Percentiles rank a stretch among this genome's conserved stretches.
These are phyloP conservation scores for Xylaria flabelliformis DNA, from an alignment of 495 filamentous ascomycete species.

Conservation along the genomic window DNA sequence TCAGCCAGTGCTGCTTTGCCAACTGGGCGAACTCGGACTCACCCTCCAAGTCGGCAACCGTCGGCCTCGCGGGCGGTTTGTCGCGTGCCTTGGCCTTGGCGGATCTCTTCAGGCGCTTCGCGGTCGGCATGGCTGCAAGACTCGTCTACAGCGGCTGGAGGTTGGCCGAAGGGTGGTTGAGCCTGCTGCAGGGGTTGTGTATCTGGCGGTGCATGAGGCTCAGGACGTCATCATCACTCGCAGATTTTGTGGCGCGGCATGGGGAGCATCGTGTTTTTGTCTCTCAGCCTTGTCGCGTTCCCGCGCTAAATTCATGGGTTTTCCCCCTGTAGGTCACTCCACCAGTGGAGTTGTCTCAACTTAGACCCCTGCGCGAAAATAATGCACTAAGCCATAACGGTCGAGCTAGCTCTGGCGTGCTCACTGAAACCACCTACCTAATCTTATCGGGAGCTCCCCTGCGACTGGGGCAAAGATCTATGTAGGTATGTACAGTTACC, in stretches of 20 bases:
- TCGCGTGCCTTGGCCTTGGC: slow-evolving; percentile 46
- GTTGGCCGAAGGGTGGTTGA: not conserved
- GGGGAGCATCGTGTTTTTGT: slow-evolving; percentile 2
- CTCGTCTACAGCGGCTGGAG: slow-evolving; percentile 5
- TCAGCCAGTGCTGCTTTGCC: slow-evolving; percentile 85
- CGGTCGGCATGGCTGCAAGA: slow-evolving; percentile 50
- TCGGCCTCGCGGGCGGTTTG: slow-evolving; percentile 43
- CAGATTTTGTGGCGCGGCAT: slow-evolving; percentile 23
- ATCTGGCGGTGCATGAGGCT: slow-evolving; percentile 12
- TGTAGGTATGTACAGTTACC: not conserved
- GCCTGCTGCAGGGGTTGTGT: not conserved
- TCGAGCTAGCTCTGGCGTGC: not conserved
- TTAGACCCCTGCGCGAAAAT: not conserved
- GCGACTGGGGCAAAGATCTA: not conserved
- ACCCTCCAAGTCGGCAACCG: slow-evolving; percentile 64
- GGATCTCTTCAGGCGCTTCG: slow-evolving; percentile 56
- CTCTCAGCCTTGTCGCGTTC: slow-evolving; percentile 38
- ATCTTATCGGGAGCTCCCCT: slow-evolving; percentile 17
- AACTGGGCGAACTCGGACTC: slow-evolving; percentile 82
- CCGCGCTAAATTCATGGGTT: slow-evolving; percentile 11
- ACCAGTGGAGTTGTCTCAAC: not conserved
- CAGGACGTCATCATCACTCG: slow-evolving; percentile 19
- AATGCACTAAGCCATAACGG: not conserved
- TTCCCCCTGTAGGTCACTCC: not conserved
- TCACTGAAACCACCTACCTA: not conserved